Percentiles rank a stretch among this genome's conserved stretches.
Evolutionary conservation across 2,329 filamentous ascomycete genomes (phyloP).

Genomic region (Neofusicoccum ribis): DNA sequence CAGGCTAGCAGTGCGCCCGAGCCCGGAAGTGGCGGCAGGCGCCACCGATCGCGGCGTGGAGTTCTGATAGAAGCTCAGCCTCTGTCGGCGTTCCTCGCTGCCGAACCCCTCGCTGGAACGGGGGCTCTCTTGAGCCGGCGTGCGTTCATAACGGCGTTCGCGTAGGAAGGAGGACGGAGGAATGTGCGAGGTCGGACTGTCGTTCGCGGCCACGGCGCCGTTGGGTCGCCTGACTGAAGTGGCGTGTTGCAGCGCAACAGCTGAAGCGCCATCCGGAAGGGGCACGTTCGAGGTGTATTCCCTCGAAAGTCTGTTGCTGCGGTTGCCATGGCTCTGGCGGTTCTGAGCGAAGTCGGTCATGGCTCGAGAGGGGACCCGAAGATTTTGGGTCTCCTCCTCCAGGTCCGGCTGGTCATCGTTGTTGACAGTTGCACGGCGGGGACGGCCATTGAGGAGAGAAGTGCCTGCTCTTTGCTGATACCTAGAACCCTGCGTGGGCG

Average conservation of each 20-base stretch:
- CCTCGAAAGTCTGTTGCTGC: constrained; percentile 28
- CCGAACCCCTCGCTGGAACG: background rate
- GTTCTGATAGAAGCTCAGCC: constrained; percentile 9
- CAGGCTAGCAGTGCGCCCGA: constrained; percentile 5
- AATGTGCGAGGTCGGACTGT: background rate
- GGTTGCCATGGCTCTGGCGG: constrained; percentile 18
- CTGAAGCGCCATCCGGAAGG: constrained; percentile 34
- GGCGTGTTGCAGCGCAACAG: constrained; percentile 29
- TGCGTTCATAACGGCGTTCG: constrained; percentile 16
- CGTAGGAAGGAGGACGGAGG: constrained; percentile 4
- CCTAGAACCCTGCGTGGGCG: constrained; percentile 11
- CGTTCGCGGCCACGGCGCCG: constrained; percentile 1
- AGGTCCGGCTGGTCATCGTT: constrained; percentile 28
- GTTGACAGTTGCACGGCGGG: constrained; percentile 18
- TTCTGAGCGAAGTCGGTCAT: constrained; percentile 46
- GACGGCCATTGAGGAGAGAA: background rate
- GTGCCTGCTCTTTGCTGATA: background rate
- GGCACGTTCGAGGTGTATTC: constrained; percentile 41
- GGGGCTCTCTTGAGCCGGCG: constrained; percentile 3
- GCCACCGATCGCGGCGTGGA: constrained; percentile 1
- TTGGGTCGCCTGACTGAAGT: constrained; percentile 14
- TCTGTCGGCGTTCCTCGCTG: constrained; percentile 15
- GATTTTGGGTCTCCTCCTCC: constrained; percentile 40
- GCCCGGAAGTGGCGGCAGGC: background rate
- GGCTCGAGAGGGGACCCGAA: constrained; percentile 50